Evolutionary conservation across 2,329 filamentous ascomycete genomes (phyloP), one percentile per base, ranked within the genome.

Genomic region (Blumeria hordei): DNA sequence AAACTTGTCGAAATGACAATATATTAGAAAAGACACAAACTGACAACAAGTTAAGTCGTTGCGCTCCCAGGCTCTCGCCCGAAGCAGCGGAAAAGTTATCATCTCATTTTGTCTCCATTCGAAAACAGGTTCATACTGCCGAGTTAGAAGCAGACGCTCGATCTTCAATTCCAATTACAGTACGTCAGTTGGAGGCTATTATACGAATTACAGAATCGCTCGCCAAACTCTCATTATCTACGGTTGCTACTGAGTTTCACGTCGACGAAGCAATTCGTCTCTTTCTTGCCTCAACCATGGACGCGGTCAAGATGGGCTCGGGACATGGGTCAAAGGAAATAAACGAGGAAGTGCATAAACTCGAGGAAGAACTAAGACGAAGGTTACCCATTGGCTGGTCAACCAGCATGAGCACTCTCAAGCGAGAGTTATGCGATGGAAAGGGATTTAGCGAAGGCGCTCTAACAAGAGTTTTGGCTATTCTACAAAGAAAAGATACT

Each of bases 251-350:
- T 0, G 90, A 95, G 67, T 74, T 79, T 50, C 92, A 98, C 64
- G 92, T 98, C 54, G 90, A 98, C 64, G 92, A 98, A 70, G 92
- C 92, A 2, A 98, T 98, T 63, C 83, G 92, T 0, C 76, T 98
- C 14, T 98, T 98, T 80, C 72, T 98, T 34, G 92, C 88, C 60
- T 88, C 83, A 3, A 98, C 92, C 56, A 96, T 98, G 92, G 90
- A 98, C 64, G 92, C 92, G 7, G 88, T 96, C 56, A 90, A 86
- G 57, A 87, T 94, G 63, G 90, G 88, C 57, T 82, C 84, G 61
- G 85, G 82, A 59, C 78, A 85, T 62, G 86, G 85, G 39, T 88
- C 81, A 64, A 83, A 86, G 59, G 90, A 96, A 69, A 72, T 96
- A 55, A 90, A 93, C 68, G 87, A 94, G 53, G 92, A 96, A 67